These are phyloP conservation scores for Nigrograna mackinnonii DNA, from an alignment of 2,329 filamentous ascomycete genomes.

Conservation along the genomic window DNA sequence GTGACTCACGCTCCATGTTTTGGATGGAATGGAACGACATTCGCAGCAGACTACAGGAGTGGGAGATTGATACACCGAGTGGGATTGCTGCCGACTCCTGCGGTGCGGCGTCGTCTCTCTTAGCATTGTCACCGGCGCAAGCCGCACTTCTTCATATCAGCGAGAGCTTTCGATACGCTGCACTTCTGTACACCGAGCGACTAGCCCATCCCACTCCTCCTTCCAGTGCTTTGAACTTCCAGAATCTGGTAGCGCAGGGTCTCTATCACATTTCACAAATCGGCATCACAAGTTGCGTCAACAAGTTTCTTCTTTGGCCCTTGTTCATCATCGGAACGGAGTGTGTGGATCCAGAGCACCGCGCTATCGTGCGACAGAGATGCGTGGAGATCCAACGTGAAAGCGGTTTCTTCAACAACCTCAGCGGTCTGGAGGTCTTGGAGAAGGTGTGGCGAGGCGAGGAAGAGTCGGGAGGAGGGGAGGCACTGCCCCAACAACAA, in stretches of 20 bases:
- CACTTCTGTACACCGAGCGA: slow-evolving; percentile 86
- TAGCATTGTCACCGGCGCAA: slow-evolving; percentile 55
- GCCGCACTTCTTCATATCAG: slow-evolving; percentile 80
- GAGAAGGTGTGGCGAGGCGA: slow-evolving; percentile 79
- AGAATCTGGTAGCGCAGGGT: slow-evolving; percentile 79
- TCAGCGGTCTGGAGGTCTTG: slow-evolving; percentile 80
- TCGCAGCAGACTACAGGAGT: slow-evolving; percentile 74
- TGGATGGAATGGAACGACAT: slow-evolving; percentile 87
- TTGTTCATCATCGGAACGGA: slow-evolving; percentile 89
- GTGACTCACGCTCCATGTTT: slow-evolving; percentile 65
- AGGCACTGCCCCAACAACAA: slow-evolving; percentile 15
- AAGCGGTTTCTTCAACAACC: slow-evolving; percentile 92
- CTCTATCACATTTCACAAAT: slow-evolving; percentile 83
- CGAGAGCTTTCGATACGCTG: slow-evolving; percentile 87
- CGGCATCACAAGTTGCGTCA: slow-evolving; percentile 69
- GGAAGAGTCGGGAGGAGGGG: slow-evolving; percentile 33
- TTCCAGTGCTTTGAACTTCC: slow-evolving; percentile 76
- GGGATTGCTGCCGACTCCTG: slow-evolving; percentile 24
- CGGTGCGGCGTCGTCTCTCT: slow-evolving; percentile 8
- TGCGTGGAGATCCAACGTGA: slow-evolving; percentile 86
- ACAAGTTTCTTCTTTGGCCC: slow-evolving; percentile 93
- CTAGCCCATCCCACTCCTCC: slow-evolving; percentile 77
- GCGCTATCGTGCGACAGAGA: slow-evolving; percentile 75
- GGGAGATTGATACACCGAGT: slow-evolving; percentile 65
- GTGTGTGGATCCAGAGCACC: slow-evolving; percentile 79